Base-by-base conservation (phyloP, 495 filamentous ascomycete genomes). In the Penicillium chermesinum region DNA sequence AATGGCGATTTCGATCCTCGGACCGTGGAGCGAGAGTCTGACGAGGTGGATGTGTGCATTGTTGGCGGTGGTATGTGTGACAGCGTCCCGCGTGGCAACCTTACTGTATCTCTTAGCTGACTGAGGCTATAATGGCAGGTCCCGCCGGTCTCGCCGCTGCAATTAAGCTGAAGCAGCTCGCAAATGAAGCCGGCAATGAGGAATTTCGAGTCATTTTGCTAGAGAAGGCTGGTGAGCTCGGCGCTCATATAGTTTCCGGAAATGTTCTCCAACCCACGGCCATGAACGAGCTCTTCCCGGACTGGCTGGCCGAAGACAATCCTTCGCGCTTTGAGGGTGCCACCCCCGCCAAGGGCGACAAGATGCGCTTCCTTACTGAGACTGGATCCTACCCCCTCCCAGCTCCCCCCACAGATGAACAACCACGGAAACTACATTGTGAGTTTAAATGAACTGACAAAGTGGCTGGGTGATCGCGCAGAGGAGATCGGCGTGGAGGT, bases 401-500 rank as follows among this genome's bases (percentile, higher is more conserved):
- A 3, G 77, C 83, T 5, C 94, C 93, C n/a, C 16, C 94, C 93
- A 20, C 93, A 97, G 73, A 97, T 99, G 94, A 80, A 95, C 67
- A 99, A 99, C 65, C 79, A 95, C 57, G 93, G 93, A 16, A 99
- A 99, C 64, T 96, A 93, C 63, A 99, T 99, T 49, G 77, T 99
- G 55, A 95, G 89, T 62, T 67, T 99, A 58, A 96, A 91, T 62
- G 86, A 97, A 62, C 82, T 97, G 50, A 85, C 83, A 27, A 95
- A 91, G 64, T 99, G 93, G 93, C 72, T 99, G 12, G 88, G 86
- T 13, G 93, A 97, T 63, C 79, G 93, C 16, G 93, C 93, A 3
- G 94, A 97, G 70, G 93, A 97, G 65, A 52, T 96, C 19, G 93
- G 91, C n/a, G 94, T 97, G n/a, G 93, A 99, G 66, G 79, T 99